Conservation (phyloP, 768 basidiomycete genomes). For the Hypholoma sublateritium region DNA sequence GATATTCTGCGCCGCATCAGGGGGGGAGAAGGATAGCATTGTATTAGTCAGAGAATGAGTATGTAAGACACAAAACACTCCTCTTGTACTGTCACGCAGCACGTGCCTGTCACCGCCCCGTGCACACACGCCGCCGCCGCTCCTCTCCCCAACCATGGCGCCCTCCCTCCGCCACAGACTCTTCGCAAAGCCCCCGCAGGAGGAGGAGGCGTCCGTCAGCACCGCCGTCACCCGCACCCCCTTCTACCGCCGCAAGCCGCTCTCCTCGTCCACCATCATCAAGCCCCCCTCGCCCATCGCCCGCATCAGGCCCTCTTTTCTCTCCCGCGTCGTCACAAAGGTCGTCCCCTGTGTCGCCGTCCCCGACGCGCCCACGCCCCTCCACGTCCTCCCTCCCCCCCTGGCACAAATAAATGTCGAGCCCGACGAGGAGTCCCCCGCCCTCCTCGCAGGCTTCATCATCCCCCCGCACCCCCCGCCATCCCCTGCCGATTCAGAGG, state of each 20-base stretch:
- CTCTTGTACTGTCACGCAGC: constrained; percentile 9
- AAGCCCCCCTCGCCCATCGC: constrained; percentile 26
- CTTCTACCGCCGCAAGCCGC: constrained; percentile 45
- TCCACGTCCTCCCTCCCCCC: constrained; percentile 18
- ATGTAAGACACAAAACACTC: constrained; percentile 28
- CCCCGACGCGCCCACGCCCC: constrained; percentile 28
- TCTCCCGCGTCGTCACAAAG: constrained; percentile 61
- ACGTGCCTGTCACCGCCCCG: constrained; percentile 11
- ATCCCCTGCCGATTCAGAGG: constrained; percentile 29
- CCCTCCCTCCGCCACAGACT: constrained; percentile 32
- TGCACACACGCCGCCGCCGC: constrained; percentile 6
- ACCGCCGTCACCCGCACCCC: constrained; percentile 40
- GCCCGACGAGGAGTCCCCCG: constrained; percentile 20
- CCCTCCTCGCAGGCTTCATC: constrained; percentile 27
- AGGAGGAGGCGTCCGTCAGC: constrained; percentile 41
- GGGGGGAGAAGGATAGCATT: constrained; percentile 39
- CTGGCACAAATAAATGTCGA: constrained; percentile 8
- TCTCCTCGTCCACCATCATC: constrained; percentile 33
- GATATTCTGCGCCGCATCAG: constrained; percentile 30
- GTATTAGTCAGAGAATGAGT: constrained; percentile 54
- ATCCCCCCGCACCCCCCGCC: constrained; percentile 27
- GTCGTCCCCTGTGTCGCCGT: constrained; percentile 69
- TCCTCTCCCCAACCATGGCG: constrained; percentile 12
- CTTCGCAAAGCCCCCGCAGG: constrained; percentile 28
- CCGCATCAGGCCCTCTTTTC: constrained; percentile 48